A percentile compares a stretch with the other conserved stretches of the same genome.
phyloP scores from a whole-genome alignment of 805 yeast species.

The Pichia gijzeniarum region DNA sequence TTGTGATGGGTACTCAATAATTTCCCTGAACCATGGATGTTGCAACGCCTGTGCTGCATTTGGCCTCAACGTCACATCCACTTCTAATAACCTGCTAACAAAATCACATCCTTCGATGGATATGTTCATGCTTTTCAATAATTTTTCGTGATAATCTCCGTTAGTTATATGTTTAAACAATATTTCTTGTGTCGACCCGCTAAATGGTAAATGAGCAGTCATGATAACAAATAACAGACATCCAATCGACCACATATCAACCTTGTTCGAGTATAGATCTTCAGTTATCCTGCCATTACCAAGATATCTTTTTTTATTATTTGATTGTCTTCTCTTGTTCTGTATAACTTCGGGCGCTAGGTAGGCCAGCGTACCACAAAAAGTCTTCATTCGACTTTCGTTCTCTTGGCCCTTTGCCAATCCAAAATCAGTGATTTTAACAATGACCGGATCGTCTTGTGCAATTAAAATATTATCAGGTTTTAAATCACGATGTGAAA shows the following conservation, averaged over 20 bases:
- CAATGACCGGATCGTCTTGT: slow-evolving; percentile 81
- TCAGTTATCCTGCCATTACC: slow-evolving; percentile 30
- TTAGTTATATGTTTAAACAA: slow-evolving; percentile 66
- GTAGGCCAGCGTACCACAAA: slow-evolving; percentile 95
- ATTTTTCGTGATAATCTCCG: slow-evolving; percentile 77
- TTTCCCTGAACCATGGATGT: slow-evolving; percentile 71
- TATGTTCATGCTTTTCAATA: slow-evolving; percentile 53
- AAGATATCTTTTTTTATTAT: slow-evolving; percentile 23
- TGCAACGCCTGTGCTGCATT: slow-evolving; percentile 69
- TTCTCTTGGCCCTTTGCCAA: slow-evolving; percentile 84
- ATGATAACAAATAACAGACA: slow-evolving; percentile 87
- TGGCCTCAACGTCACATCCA: slow-evolving; percentile 66
- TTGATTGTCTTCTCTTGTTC: slow-evolving; percentile 34
- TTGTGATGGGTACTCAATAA: slow-evolving; percentile 27
- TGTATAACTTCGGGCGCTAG: slow-evolving; percentile 90
- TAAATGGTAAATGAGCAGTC: slow-evolving; percentile 92
- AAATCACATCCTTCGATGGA: slow-evolving; percentile 69
- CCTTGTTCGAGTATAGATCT: slow-evolving; percentile 67
- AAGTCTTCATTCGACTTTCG: slow-evolving; percentile 85
- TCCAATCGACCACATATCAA: slow-evolving; percentile 97
- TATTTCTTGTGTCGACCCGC: slow-evolving; percentile 85
- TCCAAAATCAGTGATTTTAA: slow-evolving; percentile 96
- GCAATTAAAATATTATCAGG: slow-evolving; percentile 93
- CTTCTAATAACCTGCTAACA: slow-evolving; percentile 61
- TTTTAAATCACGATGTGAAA: slow-evolving; percentile 92